A percentile compares a stretch with the other conserved stretches of the same genome.
These are phyloP conservation scores for Tolypocladium ophioglossoides DNA, from an alignment of 2,329 filamentous ascomycete genomes.

Conservation along the genomic window DNA sequence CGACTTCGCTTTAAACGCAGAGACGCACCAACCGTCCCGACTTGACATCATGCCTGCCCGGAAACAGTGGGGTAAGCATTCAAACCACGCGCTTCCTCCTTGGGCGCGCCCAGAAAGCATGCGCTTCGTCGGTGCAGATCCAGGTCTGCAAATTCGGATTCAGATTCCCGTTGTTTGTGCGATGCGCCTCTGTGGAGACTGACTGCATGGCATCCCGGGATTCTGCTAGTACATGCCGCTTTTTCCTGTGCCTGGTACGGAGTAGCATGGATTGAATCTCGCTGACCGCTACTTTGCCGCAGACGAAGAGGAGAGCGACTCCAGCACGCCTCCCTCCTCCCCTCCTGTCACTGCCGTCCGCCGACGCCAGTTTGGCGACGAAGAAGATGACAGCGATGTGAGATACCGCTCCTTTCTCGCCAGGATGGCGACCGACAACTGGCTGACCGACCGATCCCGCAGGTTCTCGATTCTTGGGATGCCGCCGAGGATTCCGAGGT, in stretches of 20 bases:
- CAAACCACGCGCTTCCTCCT: neutral
- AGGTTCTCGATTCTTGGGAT: slow-evolving; percentile 96
- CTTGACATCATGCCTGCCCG: slow-evolving; percentile 31
- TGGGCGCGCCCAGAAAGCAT: neutral
- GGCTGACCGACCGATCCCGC: neutral
- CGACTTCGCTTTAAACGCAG: neutral
- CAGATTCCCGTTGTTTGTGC: neutral
- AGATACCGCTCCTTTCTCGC: slow-evolving; percentile 13
- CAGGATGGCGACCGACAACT: no score
- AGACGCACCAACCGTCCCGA: neutral
- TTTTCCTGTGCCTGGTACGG: neutral
- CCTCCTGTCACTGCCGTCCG: slow-evolving; percentile 28
- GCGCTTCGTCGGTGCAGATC: neutral
- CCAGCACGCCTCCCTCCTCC: slow-evolving; percentile 23
- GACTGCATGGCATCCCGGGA: slow-evolving; percentile 1
- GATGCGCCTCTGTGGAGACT: slow-evolving; percentile 1
- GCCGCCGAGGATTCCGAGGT: slow-evolving; percentile 93
- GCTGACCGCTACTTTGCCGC: slow-evolving; percentile 10
- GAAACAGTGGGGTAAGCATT: slow-evolving; percentile 30
- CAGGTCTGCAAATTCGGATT: slow-evolving; percentile 1
- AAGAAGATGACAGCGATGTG: slow-evolving; percentile 79
- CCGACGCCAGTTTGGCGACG: slow-evolving; percentile 71
- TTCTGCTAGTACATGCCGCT: neutral
- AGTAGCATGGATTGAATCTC: slow-evolving; percentile 2
- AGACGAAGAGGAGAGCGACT: slow-evolving; percentile 31